A percentile compares a stretch with the other conserved stretches of the same genome.
Evolutionary conservation across 108 stramenopile species (phyloP).

Genomic region (Nannochloropsis salina): DNA sequence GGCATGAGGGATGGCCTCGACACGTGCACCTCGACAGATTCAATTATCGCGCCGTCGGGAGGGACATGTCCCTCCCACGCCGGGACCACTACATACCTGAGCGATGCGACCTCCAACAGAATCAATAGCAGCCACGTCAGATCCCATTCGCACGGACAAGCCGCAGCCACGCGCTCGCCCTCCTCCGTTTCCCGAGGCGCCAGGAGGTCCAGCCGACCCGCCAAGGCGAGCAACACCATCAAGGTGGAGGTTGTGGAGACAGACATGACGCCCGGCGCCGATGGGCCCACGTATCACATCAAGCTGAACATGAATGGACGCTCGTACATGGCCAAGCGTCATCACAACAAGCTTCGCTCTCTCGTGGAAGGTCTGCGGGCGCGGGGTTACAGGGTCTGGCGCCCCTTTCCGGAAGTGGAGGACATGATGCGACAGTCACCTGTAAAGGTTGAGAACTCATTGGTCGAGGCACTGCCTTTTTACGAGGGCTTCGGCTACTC

Average conservation of each 20-base stretch:
- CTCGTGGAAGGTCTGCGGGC: not conserved
- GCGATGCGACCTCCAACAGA: too few species aligned
- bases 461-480: not conserved
- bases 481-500: slow-evolving; percentile 10
- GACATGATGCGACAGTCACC: not conserved
- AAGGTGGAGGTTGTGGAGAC: slow-evolving; percentile 10
- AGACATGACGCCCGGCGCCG: slow-evolving; percentile 4
- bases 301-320: slow-evolving; percentile 8
- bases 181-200: not conserved
- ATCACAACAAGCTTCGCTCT: not conserved
- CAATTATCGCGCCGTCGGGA: too few species aligned
- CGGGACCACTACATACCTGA: too few species aligned
- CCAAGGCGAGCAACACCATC: not conserved
- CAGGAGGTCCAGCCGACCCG: not conserved
- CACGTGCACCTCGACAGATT: too few species aligned
- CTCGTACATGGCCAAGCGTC: not conserved
- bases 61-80: too few species aligned
- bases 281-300: not conserved
- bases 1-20: too few species aligned
- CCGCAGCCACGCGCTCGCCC: not conserved
- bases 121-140: too few species aligned
- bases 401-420: not conserved
- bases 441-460: not conserved
- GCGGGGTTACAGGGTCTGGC: not conserved
- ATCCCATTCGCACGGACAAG: too few species aligned